Conservation (phyloP, 2,329 filamentous ascomycete species). For the Colletotrichum tabaci region DNA sequence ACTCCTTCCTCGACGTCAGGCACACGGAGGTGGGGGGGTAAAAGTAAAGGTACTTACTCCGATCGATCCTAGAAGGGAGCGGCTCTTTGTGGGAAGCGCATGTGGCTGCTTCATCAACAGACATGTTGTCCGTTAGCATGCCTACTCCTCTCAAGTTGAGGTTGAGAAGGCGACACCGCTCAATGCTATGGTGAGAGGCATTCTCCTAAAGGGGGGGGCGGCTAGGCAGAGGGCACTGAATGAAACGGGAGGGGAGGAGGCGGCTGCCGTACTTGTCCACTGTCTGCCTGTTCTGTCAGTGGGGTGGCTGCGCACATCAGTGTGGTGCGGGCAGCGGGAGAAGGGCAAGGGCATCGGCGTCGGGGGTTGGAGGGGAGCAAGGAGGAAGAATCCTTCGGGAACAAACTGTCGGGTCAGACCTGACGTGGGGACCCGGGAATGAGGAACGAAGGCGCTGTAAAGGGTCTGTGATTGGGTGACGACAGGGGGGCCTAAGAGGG, state of each 20-base stretch:
- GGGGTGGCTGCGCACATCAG: slow-evolving; percentile 36
- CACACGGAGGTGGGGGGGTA: too few species aligned
- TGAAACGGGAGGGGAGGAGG: slow-evolving; percentile 4
- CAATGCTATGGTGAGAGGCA: too few species aligned
- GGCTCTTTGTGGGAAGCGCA: too few species aligned
- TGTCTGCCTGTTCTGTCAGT: slow-evolving; percentile 7
- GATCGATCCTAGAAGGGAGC: too few species aligned
- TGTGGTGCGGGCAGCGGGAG: slow-evolving; percentile 29
- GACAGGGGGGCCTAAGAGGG: slow-evolving; percentile 7
- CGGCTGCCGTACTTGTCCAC: slow-evolving; percentile 8
- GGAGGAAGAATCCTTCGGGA: slow-evolving; percentile 38
- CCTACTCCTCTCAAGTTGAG: too few species aligned
- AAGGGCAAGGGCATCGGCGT: slow-evolving; percentile 16
- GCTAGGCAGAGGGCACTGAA: not conserved
- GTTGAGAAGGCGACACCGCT: too few species aligned
- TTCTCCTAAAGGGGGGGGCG: not conserved
- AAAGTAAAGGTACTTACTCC: too few species aligned
- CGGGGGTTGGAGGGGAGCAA: slow-evolving; percentile 5
- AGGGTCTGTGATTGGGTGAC: slow-evolving; percentile 25
- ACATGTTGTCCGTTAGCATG: too few species aligned
- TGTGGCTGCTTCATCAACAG: too few species aligned
- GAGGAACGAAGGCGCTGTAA: slow-evolving; percentile 39
- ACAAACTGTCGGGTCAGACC: slow-evolving; percentile 43
- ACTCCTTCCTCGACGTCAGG: too few species aligned
- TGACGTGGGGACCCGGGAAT: slow-evolving; percentile 41